These are phyloP conservation scores for Linnemannia zychae DNA, from an alignment of 192 early-diverging fungal species.

Conservation along the genomic window DNA sequence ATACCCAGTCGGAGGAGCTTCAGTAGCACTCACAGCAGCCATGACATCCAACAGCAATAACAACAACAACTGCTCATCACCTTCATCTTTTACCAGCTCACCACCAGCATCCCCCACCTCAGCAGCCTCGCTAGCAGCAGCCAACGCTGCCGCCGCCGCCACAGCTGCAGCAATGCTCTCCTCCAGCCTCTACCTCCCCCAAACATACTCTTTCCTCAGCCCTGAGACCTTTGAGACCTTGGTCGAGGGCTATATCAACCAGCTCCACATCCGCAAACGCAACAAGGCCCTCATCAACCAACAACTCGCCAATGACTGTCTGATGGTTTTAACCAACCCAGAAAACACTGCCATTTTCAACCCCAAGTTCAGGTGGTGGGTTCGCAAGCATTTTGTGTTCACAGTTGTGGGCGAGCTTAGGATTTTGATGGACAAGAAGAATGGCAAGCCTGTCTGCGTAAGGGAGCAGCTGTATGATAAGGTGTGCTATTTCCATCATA, in stretches of 20 bases:
- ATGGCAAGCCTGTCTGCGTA: constrained; percentile 51
- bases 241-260: constrained; percentile 54
- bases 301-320: constrained; percentile 50
- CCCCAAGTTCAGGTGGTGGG: constrained; percentile 55
- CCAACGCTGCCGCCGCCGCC: neutral
- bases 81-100: neutral
- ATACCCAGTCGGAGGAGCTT: constrained; percentile 9
- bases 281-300: constrained; percentile 56
- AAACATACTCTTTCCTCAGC: constrained; percentile 47
- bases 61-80: neutral
- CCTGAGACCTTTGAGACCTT: constrained; percentile 54
- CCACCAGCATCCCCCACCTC: neutral
- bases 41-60: constrained; percentile 6
- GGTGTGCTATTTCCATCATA: constrained; percentile 56
- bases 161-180: constrained; percentile 1
- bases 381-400: constrained; percentile 55
- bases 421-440: constrained; percentile 57
- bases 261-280: constrained; percentile 53
- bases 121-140: neutral
- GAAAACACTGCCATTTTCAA: constrained; percentile 56
- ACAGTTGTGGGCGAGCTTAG: constrained; percentile 49
- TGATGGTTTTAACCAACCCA: constrained; percentile 56
- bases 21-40: neutral
- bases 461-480: constrained; percentile 54
- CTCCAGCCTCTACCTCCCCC: constrained; percentile 39